Evolutionary conservation across 2,329 filamentous ascomycete genomes (phyloP).

Genomic region (Exophiala mesophila): DNA sequence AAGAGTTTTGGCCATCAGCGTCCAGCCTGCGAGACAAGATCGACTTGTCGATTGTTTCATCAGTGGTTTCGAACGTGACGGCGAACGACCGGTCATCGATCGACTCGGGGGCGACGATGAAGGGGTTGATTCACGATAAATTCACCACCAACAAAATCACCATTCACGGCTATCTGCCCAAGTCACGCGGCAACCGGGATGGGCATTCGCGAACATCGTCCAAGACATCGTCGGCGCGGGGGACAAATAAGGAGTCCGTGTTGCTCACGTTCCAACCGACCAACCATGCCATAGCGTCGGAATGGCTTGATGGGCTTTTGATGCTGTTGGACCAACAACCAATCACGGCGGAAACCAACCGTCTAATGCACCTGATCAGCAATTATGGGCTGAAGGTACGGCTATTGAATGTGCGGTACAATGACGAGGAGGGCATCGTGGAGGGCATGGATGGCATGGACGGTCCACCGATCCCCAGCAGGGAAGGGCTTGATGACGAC

Average conservation of each 20-base stretch:
- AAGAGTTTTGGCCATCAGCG: conserved; percentile 53
- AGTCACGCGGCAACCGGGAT: conserved; percentile 28
- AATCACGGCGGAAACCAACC: conserved; percentile 94
- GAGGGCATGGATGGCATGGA: conserved; percentile 49
- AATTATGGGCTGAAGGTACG: conserved; percentile 92
- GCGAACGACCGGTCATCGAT: conserved; percentile 41
- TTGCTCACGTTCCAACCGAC: conserved; percentile 79
- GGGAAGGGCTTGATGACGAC: conserved; percentile 83
- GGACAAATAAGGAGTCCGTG: conserved; percentile 58
- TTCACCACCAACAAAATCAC: conserved; percentile 75
- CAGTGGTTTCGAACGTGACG: conserved; percentile 86
- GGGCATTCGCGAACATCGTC: conserved; percentile 30
- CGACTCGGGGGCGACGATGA: conserved; percentile 16
- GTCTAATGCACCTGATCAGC: conserved; percentile 76
- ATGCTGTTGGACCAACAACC: conserved; percentile 94
- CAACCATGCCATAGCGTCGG: conserved; percentile 77
- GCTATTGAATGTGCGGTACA: conserved; percentile 82
- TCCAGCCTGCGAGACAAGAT: conserved; percentile 42
- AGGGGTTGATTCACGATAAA: conserved; percentile 32
- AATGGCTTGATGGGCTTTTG: conserved; percentile 92
- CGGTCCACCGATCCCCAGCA: conserved; percentile 67
- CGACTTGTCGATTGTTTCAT: conserved; percentile 81
- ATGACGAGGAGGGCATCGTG: conserved; percentile 66
- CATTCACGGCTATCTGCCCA: conserved; percentile 66
- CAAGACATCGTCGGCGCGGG: conserved; percentile 23